Percentiles rank a stretch among this genome's conserved stretches.
These are phyloP conservation scores for Hyphodiscus sp. DNA, from an alignment of 2,329 filamentous ascomycete genomes.

Conservation along the genomic window DNA sequence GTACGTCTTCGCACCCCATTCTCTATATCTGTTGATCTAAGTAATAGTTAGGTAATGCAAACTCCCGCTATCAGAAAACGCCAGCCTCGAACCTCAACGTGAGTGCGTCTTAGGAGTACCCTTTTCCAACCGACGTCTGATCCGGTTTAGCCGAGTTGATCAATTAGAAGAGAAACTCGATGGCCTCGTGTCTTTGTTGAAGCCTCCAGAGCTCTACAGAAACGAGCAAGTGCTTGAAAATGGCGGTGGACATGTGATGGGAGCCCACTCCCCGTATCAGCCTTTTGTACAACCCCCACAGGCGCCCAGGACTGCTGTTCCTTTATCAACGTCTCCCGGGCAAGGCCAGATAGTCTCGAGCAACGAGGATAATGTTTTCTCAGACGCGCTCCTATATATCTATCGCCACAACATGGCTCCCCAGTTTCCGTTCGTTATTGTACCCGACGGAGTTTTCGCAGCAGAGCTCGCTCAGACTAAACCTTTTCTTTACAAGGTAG, in stretches of 20 bases:
- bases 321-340: too few relatives aligned
- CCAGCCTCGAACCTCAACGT: too few relatives aligned
- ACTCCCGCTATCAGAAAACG: too few relatives aligned
- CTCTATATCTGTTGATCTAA: too few relatives aligned
- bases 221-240: neutral
- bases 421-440: slow-evolving; percentile 6
- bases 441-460: neutral
- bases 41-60: too few relatives aligned
- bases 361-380: neutral
- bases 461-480: neutral
- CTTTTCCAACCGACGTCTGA: too few relatives aligned
- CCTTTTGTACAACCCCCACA: too few relatives aligned
- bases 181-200: slow-evolving; percentile 7
- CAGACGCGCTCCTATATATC: slow-evolving; percentile 1
- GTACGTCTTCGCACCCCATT: too few relatives aligned
- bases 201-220: neutral
- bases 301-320: too few relatives aligned
- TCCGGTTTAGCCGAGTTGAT: slow-evolving; percentile 2
- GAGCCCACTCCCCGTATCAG: too few relatives aligned
- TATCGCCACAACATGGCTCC: slow-evolving; percentile 3
- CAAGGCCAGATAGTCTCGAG: too few relatives aligned
- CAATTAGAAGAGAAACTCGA: slow-evolving; percentile 9
- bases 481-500: slow-evolving; percentile 2
- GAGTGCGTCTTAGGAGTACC: too few relatives aligned
- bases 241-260: neutral